Percentiles rank a stretch among this genome's conserved stretches.
These are phyloP conservation scores for Annulohypoxylon bovei DNA, from an alignment of 495 filamentous ascomycete species.

Conservation along the genomic window DNA sequence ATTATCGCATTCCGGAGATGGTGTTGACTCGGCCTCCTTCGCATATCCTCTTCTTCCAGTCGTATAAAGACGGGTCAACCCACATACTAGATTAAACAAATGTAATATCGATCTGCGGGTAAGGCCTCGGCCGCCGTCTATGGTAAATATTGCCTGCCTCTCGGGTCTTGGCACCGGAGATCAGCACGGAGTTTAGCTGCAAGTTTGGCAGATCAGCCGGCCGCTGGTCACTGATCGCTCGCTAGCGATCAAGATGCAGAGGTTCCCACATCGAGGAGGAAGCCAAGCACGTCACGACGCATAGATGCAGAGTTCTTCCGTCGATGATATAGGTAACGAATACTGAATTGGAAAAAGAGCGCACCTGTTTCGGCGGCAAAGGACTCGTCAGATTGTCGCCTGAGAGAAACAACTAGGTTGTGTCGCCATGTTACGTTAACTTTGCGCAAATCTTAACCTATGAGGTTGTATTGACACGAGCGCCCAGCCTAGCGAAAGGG, in stretches of 20 bases:
- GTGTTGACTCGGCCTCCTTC: constrained; percentile 7
- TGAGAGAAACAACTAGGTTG: constrained; percentile 1
- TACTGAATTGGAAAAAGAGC: background rate
- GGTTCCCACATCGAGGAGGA: constrained; percentile 8
- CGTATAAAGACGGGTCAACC: background rate
- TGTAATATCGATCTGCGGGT: constrained; percentile 37
- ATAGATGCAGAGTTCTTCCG: background rate
- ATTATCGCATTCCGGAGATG: constrained; percentile 6
- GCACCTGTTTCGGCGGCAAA: constrained; percentile 1
- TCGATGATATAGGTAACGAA: background rate
- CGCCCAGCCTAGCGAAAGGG: background rate
- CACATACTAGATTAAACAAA: constrained; percentile 26
- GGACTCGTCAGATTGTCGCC: background rate
- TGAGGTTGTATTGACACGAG: constrained; percentile 22
- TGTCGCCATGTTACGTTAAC: background rate
- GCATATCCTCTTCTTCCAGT: background rate
- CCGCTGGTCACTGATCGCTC: background rate
- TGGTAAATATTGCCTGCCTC: constrained; percentile 25
- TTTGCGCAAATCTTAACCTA: constrained; percentile 8
- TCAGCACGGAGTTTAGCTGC: constrained; percentile 43
- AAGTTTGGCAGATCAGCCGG: constrained; percentile 32
- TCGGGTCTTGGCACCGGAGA: constrained; percentile 36
- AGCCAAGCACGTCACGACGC: constrained; percentile 25
- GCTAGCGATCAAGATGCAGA: background rate
- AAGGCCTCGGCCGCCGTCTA: constrained; percentile 10